Conservation (phyloP, 1,139 yeast genomes). For the Scheffersomyces quercinus region DNA sequence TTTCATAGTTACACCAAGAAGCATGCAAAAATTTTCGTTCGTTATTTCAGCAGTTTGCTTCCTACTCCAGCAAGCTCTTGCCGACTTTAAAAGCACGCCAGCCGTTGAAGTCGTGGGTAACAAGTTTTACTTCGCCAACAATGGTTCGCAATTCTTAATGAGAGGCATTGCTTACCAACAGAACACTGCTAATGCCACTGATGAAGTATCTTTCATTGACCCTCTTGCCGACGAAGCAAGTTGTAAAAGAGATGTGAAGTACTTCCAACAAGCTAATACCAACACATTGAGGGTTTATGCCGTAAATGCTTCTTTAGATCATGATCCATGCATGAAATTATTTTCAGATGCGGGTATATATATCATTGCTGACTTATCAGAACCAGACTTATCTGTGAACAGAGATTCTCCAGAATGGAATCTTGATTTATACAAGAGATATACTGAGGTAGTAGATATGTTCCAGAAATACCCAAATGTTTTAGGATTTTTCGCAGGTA, state of each 20-base stretch:
- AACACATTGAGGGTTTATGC: constrained; percentile 78
- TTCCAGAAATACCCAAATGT: constrained; percentile 74
- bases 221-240: constrained; percentile 23
- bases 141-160: constrained; percentile 80
- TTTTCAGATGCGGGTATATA: constrained; percentile 77
- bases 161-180: constrained; percentile 80
- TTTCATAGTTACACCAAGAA: constrained; percentile 21
- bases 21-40: background rate
- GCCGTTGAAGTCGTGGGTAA: constrained; percentile 64
- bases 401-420: constrained; percentile 63
- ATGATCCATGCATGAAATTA: constrained; percentile 65
- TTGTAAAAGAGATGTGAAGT: constrained; percentile 80
- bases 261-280: constrained; percentile 59
- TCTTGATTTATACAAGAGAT: constrained; percentile 62
- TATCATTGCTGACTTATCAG: constrained; percentile 72
- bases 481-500: constrained; percentile 88
- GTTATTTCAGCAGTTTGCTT: background rate
- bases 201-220: constrained; percentile 15
- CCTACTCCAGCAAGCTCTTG: background rate
- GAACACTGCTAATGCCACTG: constrained; percentile 57
- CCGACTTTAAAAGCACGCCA: constrained; percentile 20
- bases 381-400: constrained; percentile 64
- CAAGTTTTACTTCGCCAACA: constrained; percentile 75
- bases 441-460: constrained; percentile 67
- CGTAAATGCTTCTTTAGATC: constrained; percentile 62